These are phyloP conservation scores for Pythium aquatile DNA, from an alignment of 352 stramenopile genomes.

Conservation along the genomic window DNA sequence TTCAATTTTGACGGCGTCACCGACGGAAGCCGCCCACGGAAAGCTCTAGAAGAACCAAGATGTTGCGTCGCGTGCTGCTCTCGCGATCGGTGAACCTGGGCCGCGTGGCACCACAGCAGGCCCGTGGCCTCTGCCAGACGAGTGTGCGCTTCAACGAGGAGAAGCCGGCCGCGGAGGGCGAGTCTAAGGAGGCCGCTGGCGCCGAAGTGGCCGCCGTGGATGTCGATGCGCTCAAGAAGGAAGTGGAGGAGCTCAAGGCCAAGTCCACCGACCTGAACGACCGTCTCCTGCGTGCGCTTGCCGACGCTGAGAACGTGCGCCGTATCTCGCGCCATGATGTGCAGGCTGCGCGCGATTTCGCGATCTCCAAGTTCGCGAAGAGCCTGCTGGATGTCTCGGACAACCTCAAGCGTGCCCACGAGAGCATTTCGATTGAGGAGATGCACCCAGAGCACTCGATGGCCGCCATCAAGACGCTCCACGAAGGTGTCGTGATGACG, in stretches of 20 bases:
- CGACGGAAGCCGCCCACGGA: slow-evolving; percentile 5
- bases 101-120: slow-evolving; percentile 38
- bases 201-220: slow-evolving; percentile 26
- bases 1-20: slow-evolving; percentile 11
- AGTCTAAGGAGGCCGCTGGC: slow-evolving; percentile 17
- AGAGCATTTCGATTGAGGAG: slow-evolving; percentile 79
- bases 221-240: slow-evolving; percentile 51
- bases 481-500: slow-evolving; percentile 94
- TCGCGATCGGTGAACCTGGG: slow-evolving; percentile 37
- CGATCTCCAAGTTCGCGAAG: slow-evolving; percentile 97
- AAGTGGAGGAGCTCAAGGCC: slow-evolving; percentile 68
- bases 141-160: slow-evolving; percentile 47
- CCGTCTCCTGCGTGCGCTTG: slow-evolving; percentile 88
- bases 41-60: slow-evolving; percentile 27
- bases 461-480: slow-evolving; percentile 66
- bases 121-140: slow-evolving; percentile 49
- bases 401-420: slow-evolving; percentile 95
- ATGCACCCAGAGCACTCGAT: slow-evolving; percentile 69
- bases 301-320: slow-evolving; percentile 98
- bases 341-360: slow-evolving; percentile 92
- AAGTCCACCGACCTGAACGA: slow-evolving; percentile 86
- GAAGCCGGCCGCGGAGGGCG: slow-evolving; percentile 31
- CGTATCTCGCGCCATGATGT: slow-evolving; percentile 94
- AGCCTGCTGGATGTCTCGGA: slow-evolving; percentile 96
- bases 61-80: slow-evolving; percentile 67